phyloP scores from a whole-genome alignment of 192 early-diverging fungal species.

The Coemansia javaensis region DNA sequence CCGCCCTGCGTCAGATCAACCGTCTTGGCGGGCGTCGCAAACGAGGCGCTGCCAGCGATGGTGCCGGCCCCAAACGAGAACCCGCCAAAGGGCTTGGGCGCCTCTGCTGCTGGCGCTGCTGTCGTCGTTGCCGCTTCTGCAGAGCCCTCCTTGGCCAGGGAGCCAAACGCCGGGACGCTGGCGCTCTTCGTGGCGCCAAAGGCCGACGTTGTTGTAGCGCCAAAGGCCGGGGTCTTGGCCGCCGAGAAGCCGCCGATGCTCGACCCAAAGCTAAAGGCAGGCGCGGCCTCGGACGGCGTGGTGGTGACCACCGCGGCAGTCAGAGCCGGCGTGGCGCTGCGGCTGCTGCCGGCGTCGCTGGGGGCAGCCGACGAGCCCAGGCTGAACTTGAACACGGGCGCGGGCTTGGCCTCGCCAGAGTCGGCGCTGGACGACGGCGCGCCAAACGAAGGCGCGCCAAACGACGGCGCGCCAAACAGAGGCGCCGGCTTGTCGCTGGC shows the following conservation, averaged over 20 bases:
- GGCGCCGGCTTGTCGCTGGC: not conserved
- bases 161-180: no score
- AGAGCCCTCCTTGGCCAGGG: not conserved
- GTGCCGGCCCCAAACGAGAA: slow-evolving; percentile 11
- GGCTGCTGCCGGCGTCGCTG: not conserved
- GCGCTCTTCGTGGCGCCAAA: not conserved
- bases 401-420: not conserved
- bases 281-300: slow-evolving; percentile 2
- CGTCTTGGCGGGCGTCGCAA: slow-evolving; percentile 17
- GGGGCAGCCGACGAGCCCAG: slow-evolving; percentile 4
- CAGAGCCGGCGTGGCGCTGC: not conserved
- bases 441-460: slow-evolving; percentile 3
- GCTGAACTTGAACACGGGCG: slow-evolving; percentile 8
- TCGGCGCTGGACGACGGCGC: not conserved
- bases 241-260: not conserved
- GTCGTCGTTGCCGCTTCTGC: not conserved
- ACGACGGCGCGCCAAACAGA: not conserved
- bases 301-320: not conserved
- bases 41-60: not conserved
- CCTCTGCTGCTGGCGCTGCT: not conserved
- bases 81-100: not conserved
- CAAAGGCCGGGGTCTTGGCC: slow-evolving; percentile 1
- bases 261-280: slow-evolving; percentile 15
- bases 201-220: not conserved
- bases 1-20: slow-evolving; percentile 21